phyloP scores from a whole-genome alignment of 2,329 filamentous ascomycete species.

The Sporothrix pallida region DNA sequence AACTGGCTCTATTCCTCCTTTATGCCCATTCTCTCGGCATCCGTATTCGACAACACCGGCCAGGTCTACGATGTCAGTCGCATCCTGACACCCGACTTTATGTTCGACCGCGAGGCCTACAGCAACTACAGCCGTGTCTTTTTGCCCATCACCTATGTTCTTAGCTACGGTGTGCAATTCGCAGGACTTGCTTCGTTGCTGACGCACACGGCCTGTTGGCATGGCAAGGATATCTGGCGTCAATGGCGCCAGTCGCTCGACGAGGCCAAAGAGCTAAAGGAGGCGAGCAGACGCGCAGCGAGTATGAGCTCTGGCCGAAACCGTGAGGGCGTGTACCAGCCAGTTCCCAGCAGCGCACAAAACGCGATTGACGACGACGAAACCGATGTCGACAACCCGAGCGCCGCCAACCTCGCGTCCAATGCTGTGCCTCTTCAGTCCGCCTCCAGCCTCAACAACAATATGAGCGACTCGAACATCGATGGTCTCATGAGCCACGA shows the following conservation, averaged over 20 bases:
- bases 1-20: conserved; percentile 82
- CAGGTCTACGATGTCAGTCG: conserved; percentile 80
- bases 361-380: conserved; percentile 32
- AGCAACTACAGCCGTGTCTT: conserved; percentile 83
- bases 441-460: conserved; percentile 18
- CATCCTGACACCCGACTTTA: conserved; percentile 76
- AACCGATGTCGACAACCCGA: conserved; percentile 34
- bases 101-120: conserved; percentile 80
- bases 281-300: conserved; percentile 2
- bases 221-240: conserved; percentile 79
- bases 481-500: conserved; percentile 70
- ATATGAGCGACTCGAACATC: conserved; percentile 41
- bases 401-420: conserved; percentile 27
- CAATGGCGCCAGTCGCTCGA: conserved; percentile 74
- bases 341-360: conserved; percentile 5
- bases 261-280: conserved; percentile 53
- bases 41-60: conserved; percentile 85
- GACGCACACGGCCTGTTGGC: conserved; percentile 83
- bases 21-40: conserved; percentile 83
- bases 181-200: conserved; percentile 79
- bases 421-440: conserved; percentile 34
- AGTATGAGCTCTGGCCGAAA: background rate
- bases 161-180: conserved; percentile 87
- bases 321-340: conserved; percentile 30
- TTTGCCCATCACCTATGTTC: conserved; percentile 82